Conservation (phyloP, 2,329 filamentous ascomycete species). For the Cytospora chrysosperma region DNA sequence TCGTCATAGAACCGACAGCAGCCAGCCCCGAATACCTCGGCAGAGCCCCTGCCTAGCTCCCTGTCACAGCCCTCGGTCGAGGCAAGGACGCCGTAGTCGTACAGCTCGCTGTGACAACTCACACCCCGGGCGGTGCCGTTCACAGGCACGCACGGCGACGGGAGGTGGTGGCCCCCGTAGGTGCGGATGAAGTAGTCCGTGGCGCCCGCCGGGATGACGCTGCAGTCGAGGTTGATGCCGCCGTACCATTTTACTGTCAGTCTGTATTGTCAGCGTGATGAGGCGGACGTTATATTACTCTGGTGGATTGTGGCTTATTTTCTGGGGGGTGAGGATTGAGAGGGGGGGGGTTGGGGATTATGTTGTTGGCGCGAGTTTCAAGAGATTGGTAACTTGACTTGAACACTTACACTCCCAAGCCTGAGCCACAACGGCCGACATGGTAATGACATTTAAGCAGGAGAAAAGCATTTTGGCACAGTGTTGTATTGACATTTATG, state of each 20-base stretch:
- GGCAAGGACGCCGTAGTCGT: not conserved
- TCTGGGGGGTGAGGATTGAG: too few species aligned
- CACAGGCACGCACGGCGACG: not conserved
- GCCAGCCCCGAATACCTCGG: not conserved
- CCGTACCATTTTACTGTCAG: not conserved
- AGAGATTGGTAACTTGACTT: too few species aligned
- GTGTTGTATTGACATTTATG: not conserved
- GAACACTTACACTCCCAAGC: not conserved
- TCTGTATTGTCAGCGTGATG: too few species aligned
- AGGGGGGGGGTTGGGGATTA: too few species aligned
- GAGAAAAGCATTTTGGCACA: not conserved
- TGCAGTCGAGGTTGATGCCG: not conserved
- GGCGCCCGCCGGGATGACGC: not conserved
- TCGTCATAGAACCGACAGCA: not conserved
- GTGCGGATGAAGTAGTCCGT: not conserved
- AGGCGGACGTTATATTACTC: too few species aligned
- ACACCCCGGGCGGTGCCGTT: not conserved
- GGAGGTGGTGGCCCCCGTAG: not conserved
- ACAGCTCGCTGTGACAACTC: not conserved
- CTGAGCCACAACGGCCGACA: not conserved
- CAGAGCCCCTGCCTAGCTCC: not conserved
- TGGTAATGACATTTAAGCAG: not conserved
- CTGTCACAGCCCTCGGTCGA: not conserved
- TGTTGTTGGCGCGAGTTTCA: too few species aligned
- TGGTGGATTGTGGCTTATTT: too few species aligned